Conservation (phyloP, 352 stramenopile genomes). For the Globisporangium sylvaticum region DNA sequence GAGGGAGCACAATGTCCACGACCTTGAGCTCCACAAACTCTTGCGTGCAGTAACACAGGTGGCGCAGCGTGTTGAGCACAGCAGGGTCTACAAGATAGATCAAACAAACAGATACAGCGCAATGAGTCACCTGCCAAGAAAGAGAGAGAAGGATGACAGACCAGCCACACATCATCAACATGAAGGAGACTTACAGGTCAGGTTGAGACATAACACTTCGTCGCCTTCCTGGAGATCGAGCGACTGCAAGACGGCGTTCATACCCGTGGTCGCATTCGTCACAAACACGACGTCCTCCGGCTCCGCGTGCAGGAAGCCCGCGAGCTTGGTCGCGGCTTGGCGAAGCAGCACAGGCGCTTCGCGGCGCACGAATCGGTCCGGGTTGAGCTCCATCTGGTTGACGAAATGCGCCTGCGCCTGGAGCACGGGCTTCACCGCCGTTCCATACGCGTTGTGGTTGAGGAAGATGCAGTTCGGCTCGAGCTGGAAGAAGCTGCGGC, state of each 20-base stretch:
- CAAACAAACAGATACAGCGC: background rate
- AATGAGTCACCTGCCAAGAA: background rate
- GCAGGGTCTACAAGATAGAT: constrained; percentile 46
- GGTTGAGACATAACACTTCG: constrained; percentile 84
- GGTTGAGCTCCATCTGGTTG: constrained; percentile 87
- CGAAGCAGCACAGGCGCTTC: constrained; percentile 60
- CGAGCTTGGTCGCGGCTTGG: constrained; percentile 57
- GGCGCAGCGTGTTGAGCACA: constrained; percentile 78
- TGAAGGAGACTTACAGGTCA: constrained; percentile 62
- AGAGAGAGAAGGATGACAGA: constrained; percentile 11
- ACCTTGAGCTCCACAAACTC: constrained; percentile 88
- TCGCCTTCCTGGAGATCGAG: constrained; percentile 85
- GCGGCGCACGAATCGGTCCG: constrained; percentile 78
- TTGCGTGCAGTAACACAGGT: constrained; percentile 84
- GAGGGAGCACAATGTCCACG: constrained; percentile 69
- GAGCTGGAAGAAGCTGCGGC: constrained; percentile 74
- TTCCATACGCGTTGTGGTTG: constrained; percentile 82
- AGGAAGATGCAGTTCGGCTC: constrained; percentile 77
- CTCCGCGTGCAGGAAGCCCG: constrained; percentile 64
- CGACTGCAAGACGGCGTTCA: constrained; percentile 81
- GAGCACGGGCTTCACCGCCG: constrained; percentile 68
- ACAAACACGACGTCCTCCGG: constrained; percentile 83
- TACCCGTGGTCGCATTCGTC: constrained; percentile 80
- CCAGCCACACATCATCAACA: background rate
- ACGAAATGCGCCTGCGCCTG: constrained; percentile 82